phyloP scores from a whole-genome alignment of 2,329 filamentous ascomycete species.

The Helicocarpus griseus region DNA sequence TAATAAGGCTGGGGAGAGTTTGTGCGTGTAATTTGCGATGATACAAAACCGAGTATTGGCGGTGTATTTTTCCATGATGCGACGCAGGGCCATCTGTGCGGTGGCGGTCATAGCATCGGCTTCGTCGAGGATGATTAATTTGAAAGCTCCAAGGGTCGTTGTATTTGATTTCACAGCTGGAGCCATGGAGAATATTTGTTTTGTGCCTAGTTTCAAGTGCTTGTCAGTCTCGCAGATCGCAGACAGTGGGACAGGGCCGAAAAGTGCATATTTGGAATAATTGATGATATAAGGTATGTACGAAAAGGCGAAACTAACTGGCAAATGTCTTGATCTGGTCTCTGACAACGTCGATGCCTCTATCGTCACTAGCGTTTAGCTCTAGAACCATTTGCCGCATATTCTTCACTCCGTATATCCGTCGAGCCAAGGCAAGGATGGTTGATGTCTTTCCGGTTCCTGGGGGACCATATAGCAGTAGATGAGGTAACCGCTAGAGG shows the following conservation, averaged over 20 bases:
- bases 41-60: constrained; percentile 96
- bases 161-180: constrained; percentile 37
- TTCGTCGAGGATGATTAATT: constrained; percentile 95
- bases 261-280: no score
- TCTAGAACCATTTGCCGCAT: constrained; percentile 98
- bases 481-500: constrained; percentile 68
- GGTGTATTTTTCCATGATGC: constrained; percentile 99
- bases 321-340: constrained; percentile 99
- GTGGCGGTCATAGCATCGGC: constrained; percentile 99
- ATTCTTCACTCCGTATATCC: constrained; percentile 85
- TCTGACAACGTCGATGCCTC: constrained; percentile 93
- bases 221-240: background rate
- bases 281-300: no score
- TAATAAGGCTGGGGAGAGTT: constrained; percentile 82
- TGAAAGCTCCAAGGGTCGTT: constrained; percentile 62
- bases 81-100: constrained; percentile 89
- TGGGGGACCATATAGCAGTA: constrained; percentile 91
- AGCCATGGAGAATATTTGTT: constrained; percentile 80
- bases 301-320: constrained; percentile 37
- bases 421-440: constrained; percentile 79
- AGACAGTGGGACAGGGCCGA: no score
- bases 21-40: constrained; percentile 98
- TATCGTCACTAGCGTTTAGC: constrained; percentile 92
- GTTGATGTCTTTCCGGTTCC: constrained; percentile 98
- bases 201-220: constrained; percentile 47